phyloP scores from a whole-genome alignment of 228 moss, liverwort and hornwort genomes.

The Sphagnum magellanicum region DNA sequence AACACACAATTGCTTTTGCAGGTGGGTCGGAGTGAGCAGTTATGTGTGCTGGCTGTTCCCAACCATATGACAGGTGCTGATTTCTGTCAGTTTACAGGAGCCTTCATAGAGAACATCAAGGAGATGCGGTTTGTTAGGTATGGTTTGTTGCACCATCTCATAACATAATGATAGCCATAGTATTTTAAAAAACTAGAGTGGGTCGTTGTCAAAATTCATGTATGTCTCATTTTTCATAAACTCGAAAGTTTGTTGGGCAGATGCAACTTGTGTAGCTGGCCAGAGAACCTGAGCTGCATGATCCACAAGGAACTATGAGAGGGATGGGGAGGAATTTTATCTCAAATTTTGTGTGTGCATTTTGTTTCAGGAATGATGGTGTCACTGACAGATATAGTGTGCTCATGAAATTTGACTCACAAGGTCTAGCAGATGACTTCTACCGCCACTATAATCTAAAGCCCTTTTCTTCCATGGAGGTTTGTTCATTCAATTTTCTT shows the following conservation, averaged over 20 bases:
- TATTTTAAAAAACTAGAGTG: too few relatives aligned
- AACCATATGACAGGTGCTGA: constrained; percentile 93
- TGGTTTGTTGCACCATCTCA: background rate
- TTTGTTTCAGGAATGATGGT: constrained; percentile 67
- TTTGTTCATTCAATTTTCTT: constrained; percentile 8
- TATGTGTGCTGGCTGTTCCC: constrained; percentile 95
- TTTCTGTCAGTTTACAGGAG: constrained; percentile 94
- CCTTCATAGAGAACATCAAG: constrained; percentile 82
- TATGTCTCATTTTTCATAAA: too few relatives aligned
- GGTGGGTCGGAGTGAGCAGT: constrained; percentile 69
- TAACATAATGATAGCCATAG: too few relatives aligned
- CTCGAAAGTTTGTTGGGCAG: too few relatives aligned
- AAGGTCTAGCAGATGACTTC: constrained; percentile 82
- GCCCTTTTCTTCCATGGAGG: constrained; percentile 87
- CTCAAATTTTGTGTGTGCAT: constrained; percentile 4
- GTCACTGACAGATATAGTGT: constrained; percentile 86
- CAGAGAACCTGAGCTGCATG: too few relatives aligned
- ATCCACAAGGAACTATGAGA: too few relatives aligned
- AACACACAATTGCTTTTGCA: constrained; percentile 9
- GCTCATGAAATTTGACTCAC: constrained; percentile 86
- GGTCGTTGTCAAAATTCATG: too few relatives aligned
- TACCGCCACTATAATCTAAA: constrained; percentile 86
- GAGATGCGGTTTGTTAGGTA: constrained; percentile 96
- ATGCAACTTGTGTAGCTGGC: too few relatives aligned
- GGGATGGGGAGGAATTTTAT: background rate